Evolutionary conservation across 164 flowering plant species (phyloP), one percentile per base, ranked within the genome.

Genomic region (Dillenia suffruticosa): DNA sequence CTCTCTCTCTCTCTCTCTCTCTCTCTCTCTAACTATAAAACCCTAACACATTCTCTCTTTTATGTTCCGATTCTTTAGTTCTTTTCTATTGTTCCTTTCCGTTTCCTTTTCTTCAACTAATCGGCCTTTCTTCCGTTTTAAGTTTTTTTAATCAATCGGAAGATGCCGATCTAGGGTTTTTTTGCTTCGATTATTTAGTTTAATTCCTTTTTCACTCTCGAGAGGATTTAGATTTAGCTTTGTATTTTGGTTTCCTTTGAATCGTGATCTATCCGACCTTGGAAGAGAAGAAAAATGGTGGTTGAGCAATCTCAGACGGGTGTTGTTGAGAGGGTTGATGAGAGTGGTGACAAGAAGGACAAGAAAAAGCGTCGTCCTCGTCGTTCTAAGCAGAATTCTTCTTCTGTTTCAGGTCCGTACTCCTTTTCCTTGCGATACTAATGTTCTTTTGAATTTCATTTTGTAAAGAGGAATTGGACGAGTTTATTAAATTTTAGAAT

Each of bases 311-410:
- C 65, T 51, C 32, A 54, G 17, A 48, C 54, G 14, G 48, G 74
- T 15, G 75, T 69, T 16, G 73, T 68, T 19, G 81, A 77, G 57
- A 70, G 66, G 59, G 55, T 58, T 7, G 89, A 70, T 49, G 84
- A 77, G 54, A 75, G 64, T 10, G 82, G 77, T 43, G 84, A 74
- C 64, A 91, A 88, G 57, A 88, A 80, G 89, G 85, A 75, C 81
- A 86, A 79, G 75, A 86, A 72, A 74, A 90, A 93, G 48, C 82
- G 95, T 26, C 51, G 82, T 1, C 68, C 68, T 72, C 87, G 92
- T 13, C 84, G 85, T 48, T 60, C 84, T 46, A 88, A 84, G 61
- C 80, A 76, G 16, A 76, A 67, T 66, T 58, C 72, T 64, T 58
- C 72, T 59, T 51, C 76, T 10, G 52, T 58, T 58, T 64, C 86